phyloP scores from a whole-genome alignment of 495 filamentous ascomycete species.

The Podospora fimiseda region DNA sequence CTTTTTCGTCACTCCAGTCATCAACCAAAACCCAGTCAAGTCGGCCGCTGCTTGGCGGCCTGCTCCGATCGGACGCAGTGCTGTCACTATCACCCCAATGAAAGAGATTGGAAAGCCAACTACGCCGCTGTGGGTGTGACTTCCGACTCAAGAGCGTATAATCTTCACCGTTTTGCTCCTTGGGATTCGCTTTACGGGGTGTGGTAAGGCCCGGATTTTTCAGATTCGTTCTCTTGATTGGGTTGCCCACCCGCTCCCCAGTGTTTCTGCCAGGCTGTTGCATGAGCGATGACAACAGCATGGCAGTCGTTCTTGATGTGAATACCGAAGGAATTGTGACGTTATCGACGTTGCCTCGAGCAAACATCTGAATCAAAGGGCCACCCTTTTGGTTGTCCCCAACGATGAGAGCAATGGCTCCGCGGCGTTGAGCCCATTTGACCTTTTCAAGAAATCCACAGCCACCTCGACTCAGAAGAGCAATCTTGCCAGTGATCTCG shows the following conservation, averaged over 20 bases:
- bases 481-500: conserved; percentile 89
- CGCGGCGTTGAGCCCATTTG: conserved; percentile 89
- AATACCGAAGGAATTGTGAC: conserved; percentile 91
- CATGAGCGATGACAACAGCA: conserved; percentile 84
- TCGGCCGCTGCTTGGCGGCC: conserved; percentile 77
- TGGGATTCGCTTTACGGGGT: conserved; percentile 1
- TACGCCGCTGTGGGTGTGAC: conserved; percentile 10
- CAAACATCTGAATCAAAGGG: conserved; percentile 93
- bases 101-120: conserved; percentile 55
- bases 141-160: conserved; percentile 4
- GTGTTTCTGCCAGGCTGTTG: conserved; percentile 55
- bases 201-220: conserved; percentile 24
- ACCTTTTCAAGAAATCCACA: conserved; percentile 97
- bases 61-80: conserved; percentile 48
- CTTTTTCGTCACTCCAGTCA: conserved; percentile 56
- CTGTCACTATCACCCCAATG: conserved; percentile 36
- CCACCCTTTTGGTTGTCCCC: conserved; percentile 87
- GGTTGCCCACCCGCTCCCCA: conserved; percentile 48
- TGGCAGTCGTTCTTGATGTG: conserved; percentile 89
- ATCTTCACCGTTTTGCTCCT: conserved; percentile 12
- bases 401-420: conserved; percentile 83
- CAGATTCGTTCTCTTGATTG: conserved; percentile 42
- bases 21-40: conserved; percentile 70
- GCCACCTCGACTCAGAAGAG: conserved; percentile 81
- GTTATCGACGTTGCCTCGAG: conserved; percentile 87